Base-by-base conservation (phyloP, 2,329 filamentous ascomycete genomes). In the Arthroderma sp. region DNA sequence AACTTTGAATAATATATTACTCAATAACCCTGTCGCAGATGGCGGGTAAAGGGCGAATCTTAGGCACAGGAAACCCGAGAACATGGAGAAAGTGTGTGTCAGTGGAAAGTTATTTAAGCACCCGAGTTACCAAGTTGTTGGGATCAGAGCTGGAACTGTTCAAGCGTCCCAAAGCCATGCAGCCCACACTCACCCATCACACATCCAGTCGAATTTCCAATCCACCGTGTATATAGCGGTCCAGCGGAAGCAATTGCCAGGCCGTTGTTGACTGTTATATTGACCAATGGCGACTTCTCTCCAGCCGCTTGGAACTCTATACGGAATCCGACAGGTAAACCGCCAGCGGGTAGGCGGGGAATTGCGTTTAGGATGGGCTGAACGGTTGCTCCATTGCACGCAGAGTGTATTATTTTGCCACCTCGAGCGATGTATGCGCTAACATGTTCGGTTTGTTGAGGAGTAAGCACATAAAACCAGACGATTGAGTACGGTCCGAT, bases 401-500 rank as follows among this genome's bases (percentile, higher is more conserved):
- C 25, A 17, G 43, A 17, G 28, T 47, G 23, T 2, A 44, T 7
- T n/a, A 56, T 49, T 21, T 44, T 56, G 3, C 54, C 39, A 13
- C 43, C 28, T 4, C 9, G 11, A 17, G 54, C 15, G 5, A 56
- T 13, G 15, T 56, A 56, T 11, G 39, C 43, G 35, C 54, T 56
- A n/a, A 35, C 54, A 31, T 49, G 37, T 9, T 56, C 25, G 1
- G 37, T 35, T 31, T 39, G 35, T 35, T 44, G 21, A 19, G 56
- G 51, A 5, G 58, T 58, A 17, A 72, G 56, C 1, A 66, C 64
- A 56, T 72, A 68, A 59, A 76, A 73, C 74, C 74, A 78, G 21
- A 77, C 71, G 23, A 77, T 60, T 1, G 72, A 71, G 66, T 76
- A 76, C 0, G 66, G 62, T 0, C 73, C 75, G 0, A 76, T 56